These are phyloP conservation scores for Trametes villosa DNA, from an alignment of 768 basidiomycete species.

Conservation along the genomic window DNA sequence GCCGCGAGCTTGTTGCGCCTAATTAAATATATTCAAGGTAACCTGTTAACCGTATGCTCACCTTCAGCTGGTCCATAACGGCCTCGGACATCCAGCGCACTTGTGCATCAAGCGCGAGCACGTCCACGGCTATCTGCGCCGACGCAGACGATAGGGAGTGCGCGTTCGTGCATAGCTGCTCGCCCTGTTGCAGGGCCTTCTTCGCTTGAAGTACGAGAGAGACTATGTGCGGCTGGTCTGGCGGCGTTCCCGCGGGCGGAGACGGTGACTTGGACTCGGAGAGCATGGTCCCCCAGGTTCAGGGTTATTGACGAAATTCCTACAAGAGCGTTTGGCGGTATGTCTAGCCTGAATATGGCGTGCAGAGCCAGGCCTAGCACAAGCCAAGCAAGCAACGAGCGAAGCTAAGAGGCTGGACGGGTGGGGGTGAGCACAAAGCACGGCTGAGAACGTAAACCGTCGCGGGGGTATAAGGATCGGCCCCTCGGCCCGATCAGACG, in stretches of 20 bases:
- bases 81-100: slow-evolving; percentile 78
- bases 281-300: too few species aligned
- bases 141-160: slow-evolving; percentile 67
- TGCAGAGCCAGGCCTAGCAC: too few species aligned
- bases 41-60: slow-evolving; percentile 33
- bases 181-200: slow-evolving; percentile 79
- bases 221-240: slow-evolving; percentile 65
- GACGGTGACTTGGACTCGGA: slow-evolving; percentile 6
- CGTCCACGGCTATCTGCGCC: slow-evolving; percentile 66
- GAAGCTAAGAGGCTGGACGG: too few species aligned
- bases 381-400: too few species aligned
- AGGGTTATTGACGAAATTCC: too few species aligned
- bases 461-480: too few species aligned
- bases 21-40: background rate
- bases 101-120: slow-evolving; percentile 79
- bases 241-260: background rate
- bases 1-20: slow-evolving; percentile 59
- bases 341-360: too few species aligned
- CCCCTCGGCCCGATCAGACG: too few species aligned
- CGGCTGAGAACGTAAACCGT: too few species aligned
- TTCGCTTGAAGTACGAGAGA: slow-evolving; percentile 81
- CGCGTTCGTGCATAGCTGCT: slow-evolving; percentile 73
- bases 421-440: too few species aligned
- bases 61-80: slow-evolving; percentile 78
- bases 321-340: too few species aligned